Evolutionary conservation across 2,329 filamentous ascomycete species (phyloP).

Genomic region (Arthrobotrys conoides): DNA sequence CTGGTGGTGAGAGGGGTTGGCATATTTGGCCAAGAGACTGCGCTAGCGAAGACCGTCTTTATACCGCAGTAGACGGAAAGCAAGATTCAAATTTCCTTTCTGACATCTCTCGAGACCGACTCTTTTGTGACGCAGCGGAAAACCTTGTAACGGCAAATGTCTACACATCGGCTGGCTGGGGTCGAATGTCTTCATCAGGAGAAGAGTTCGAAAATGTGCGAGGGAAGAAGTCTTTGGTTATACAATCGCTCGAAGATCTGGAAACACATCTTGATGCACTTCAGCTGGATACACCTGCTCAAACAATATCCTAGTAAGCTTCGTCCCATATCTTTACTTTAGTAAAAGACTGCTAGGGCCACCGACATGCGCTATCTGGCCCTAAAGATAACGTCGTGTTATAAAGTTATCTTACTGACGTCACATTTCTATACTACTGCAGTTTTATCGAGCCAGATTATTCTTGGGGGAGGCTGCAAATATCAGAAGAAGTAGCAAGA

Average conservation of each 20-base stretch:
- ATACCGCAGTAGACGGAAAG: constrained; percentile 45
- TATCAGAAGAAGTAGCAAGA: constrained; percentile 47
- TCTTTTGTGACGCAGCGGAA: constrained; percentile 34
- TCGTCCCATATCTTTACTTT: too few relatives aligned
- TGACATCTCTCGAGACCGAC: constrained; percentile 30
- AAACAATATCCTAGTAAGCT: constrained; percentile 51
- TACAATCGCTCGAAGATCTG: constrained; percentile 35
- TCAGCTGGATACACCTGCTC: constrained; percentile 30
- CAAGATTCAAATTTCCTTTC: constrained; percentile 49
- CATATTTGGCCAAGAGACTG: constrained; percentile 48
- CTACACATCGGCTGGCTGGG: constrained; percentile 46
- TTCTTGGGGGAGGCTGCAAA: constrained; percentile 34
- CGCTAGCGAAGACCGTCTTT: constrained; percentile 43
- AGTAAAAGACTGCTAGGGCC: too few relatives aligned
- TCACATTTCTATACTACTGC: not conserved
- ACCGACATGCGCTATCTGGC: too few relatives aligned
- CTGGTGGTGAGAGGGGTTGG: constrained; percentile 33
- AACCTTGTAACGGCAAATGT: constrained; percentile 26
- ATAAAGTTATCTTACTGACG: not conserved
- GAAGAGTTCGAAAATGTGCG: constrained; percentile 28
- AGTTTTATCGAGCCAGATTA: constrained; percentile 45
- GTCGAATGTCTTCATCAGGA: constrained; percentile 33
- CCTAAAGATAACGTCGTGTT: not conserved
- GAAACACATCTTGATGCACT: constrained; percentile 34
- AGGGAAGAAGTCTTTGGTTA: constrained; percentile 1